Percentiles rank a stretch among this genome's conserved stretches.
Evolutionary conservation across 768 basidiomycete genomes (phyloP).

Genomic region (Mycena floridula): DNA sequence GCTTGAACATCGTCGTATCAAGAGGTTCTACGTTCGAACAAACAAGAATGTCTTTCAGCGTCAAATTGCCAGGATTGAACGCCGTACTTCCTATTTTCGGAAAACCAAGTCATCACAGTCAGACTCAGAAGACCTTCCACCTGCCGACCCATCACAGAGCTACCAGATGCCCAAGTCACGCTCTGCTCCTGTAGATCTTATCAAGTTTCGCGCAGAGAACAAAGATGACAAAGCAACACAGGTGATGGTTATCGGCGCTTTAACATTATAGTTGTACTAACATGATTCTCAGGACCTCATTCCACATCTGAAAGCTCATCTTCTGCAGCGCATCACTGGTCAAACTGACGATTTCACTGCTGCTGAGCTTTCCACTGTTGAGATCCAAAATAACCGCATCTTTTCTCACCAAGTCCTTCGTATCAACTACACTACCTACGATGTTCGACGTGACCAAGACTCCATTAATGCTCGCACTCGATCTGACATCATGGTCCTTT

Average conservation of each 20-base stretch:
- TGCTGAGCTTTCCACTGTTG: neutral
- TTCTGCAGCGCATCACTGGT: neutral
- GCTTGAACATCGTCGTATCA: conserved; percentile 26
- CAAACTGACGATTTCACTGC: neutral
- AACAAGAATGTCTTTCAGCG: conserved; percentile 18
- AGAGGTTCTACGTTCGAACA: conserved; percentile 23
- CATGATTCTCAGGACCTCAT: neutral
- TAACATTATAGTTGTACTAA: neutral
- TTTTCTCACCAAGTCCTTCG: conserved; percentile 17
- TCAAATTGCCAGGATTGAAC: conserved; percentile 18
- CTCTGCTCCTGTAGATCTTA: neutral
- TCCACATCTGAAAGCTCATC: neutral
- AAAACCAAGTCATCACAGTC: neutral
- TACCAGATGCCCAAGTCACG: conserved; percentile 12
- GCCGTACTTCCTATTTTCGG: conserved; percentile 1
- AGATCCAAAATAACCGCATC: conserved; percentile 5
- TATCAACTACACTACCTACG: conserved; percentile 12
- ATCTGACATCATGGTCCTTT: conserved; percentile 16
- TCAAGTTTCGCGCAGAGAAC: conserved; percentile 1
- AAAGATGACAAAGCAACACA: conserved; percentile 10
- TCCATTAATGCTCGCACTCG: conserved; percentile 18
- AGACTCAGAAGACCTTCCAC: conserved; percentile 5
- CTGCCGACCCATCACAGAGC: conserved; percentile 3
- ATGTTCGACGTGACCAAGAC: conserved; percentile 25
- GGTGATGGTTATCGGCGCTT: conserved; percentile 7